Percentiles rank a stretch among this genome's conserved stretches.
Evolutionary conservation across 2,329 filamentous ascomycete species (phyloP).

Genomic region (Fusarium neocosmosporiellum): DNA sequence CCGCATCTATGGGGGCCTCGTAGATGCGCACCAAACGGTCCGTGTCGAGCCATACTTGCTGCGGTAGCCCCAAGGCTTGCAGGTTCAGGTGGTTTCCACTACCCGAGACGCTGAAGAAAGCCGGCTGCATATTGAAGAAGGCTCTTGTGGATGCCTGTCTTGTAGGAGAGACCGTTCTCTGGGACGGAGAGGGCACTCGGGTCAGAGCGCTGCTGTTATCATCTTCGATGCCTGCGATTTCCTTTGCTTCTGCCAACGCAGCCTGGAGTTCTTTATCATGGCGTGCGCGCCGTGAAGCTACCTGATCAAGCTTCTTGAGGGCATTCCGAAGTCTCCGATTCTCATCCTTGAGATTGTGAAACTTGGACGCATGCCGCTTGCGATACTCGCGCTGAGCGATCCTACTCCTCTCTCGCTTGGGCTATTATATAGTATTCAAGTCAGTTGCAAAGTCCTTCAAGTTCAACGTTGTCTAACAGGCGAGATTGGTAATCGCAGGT

Average conservation of each 20-base stretch:
- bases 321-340: conserved; percentile 39
- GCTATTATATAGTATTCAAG: conserved; percentile 17
- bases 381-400: conserved; percentile 43
- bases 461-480: neutral
- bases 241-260: conserved; percentile 29
- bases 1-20: conserved; percentile 33
- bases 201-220: neutral
- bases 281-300: conserved; percentile 18
- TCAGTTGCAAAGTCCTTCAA: neutral
- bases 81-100: neutral
- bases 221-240: conserved; percentile 10
- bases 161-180: neutral
- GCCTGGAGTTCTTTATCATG: conserved; percentile 25
- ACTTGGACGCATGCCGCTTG: conserved; percentile 41
- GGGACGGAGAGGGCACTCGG: neutral
- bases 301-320: conserved; percentile 28
- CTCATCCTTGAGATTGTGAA: conserved; percentile 41
- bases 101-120: conserved; percentile 2
- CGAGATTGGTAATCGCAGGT: conserved; percentile 24
- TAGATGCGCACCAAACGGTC: conserved; percentile 40
- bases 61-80: neutral
- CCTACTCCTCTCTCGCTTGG: conserved; percentile 42
- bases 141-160: neutral
- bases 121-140: neutral
- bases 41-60: conserved; percentile 36